A percentile compares a stretch with the other conserved stretches of the same genome.
Evolutionary conservation across 2,329 filamentous ascomycete species (phyloP).

Genomic region (Stemphylium lycopersici): DNA sequence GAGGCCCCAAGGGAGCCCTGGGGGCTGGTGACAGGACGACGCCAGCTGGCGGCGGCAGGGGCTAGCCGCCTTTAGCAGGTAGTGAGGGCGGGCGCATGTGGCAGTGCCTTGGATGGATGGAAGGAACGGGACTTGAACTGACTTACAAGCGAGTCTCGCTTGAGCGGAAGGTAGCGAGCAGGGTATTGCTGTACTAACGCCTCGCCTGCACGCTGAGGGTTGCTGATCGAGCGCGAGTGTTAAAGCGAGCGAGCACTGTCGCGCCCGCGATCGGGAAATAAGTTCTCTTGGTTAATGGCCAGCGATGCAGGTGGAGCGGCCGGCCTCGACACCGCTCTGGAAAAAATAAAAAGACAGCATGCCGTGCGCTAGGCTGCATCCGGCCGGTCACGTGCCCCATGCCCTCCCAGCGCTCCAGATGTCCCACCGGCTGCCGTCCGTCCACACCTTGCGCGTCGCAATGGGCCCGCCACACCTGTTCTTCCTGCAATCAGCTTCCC

Average conservation of each 20-base stretch:
- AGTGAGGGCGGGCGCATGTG: conserved; percentile 25
- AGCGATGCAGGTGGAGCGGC: conserved; percentile 2
- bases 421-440: background rate
- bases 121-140: conserved; percentile 6
- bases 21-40: background rate
- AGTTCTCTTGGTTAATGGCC: background rate
- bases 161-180: conserved; percentile 19
- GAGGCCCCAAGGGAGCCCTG: background rate
- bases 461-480: conserved; percentile 9
- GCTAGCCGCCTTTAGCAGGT: conserved; percentile 34
- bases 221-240: background rate
- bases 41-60: conserved; percentile 3
- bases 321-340: conserved; percentile 1
- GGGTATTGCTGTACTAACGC: conserved; percentile 2
- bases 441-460: background rate
- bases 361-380: conserved; percentile 1
- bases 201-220: background rate
- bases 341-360: conserved; percentile 1
- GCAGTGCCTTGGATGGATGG: conserved; percentile 9
- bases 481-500: conserved; percentile 27
- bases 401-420: background rate
- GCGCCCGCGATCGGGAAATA: background rate
- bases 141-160: conserved; percentile 25
- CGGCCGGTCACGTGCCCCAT: conserved; percentile 6
- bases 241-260: background rate